Evolutionary conservation across 1,139 yeast species (phyloP).

Genomic region (Candida glucosophila): DNA sequence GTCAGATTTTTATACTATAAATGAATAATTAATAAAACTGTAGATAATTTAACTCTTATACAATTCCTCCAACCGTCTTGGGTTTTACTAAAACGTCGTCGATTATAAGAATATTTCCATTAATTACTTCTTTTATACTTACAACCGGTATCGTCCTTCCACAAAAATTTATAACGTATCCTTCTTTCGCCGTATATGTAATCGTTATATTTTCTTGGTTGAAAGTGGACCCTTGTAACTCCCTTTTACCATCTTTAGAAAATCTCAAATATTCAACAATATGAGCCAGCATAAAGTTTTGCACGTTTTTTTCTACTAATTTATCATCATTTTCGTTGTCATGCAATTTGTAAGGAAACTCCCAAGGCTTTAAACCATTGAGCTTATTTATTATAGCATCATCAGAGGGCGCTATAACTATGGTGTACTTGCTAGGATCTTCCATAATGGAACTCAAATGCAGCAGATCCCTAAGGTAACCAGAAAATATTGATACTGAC

Average conservation of each 20-base stretch:
- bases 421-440: slow-evolving; percentile 23
- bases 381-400: slow-evolving; percentile 34
- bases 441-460: slow-evolving; percentile 36
- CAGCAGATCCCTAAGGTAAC: slow-evolving; percentile 47
- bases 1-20: too few relatives aligned
- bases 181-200: slow-evolving; percentile 32
- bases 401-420: slow-evolving; percentile 56
- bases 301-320: slow-evolving; percentile 36
- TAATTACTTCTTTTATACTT: slow-evolving; percentile 39
- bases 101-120: slow-evolving; percentile 51
- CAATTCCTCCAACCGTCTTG: slow-evolving; percentile 1
- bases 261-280: slow-evolving; percentile 8
- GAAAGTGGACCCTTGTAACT: too few relatives aligned
- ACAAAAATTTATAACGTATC: slow-evolving; percentile 25
- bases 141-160: slow-evolving; percentile 29
- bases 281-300: slow-evolving; percentile 48
- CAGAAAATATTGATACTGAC: slow-evolving; percentile 42
- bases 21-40: background rate
- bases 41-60: background rate
- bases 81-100: slow-evolving; percentile 31
- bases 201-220: slow-evolving; percentile 31
- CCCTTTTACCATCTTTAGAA: slow-evolving; percentile 3
- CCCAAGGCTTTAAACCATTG: slow-evolving; percentile 54
- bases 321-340: slow-evolving; percentile 29
- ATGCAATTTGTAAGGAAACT: slow-evolving; percentile 44